These are phyloP conservation scores for Boletus bicolor DNA, from an alignment of 768 basidiomycete genomes.

Conservation along the genomic window DNA sequence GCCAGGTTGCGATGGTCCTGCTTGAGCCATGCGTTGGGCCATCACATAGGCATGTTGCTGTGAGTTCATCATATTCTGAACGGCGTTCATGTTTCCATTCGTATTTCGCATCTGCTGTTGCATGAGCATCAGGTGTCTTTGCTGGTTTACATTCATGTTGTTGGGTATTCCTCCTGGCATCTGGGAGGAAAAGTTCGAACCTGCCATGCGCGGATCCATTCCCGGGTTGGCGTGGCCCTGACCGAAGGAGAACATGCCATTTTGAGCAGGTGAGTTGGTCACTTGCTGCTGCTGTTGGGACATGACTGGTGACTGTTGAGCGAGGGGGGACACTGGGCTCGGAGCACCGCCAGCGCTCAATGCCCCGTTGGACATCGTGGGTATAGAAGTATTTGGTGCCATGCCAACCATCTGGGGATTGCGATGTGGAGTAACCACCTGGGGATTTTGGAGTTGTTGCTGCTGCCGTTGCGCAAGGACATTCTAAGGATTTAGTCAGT, in stretches of 20 bases:
- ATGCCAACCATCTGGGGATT: constrained; percentile 31
- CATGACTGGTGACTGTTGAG: constrained; percentile 29
- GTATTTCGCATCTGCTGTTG: constrained; percentile 33
- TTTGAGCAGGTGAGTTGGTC: constrained; percentile 27
- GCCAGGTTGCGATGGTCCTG: constrained; percentile 35
- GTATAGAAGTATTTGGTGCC: constrained; percentile 27
- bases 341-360: constrained; percentile 23
- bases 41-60: constrained; percentile 34
- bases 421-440: constrained; percentile 23
- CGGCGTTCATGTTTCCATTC: constrained; percentile 25
- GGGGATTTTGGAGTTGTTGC: constrained; percentile 30
- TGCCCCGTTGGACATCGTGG: constrained; percentile 24
- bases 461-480: constrained; percentile 29
- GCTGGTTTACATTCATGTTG: constrained; percentile 36
- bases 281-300: constrained; percentile 26
- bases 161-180: constrained; percentile 28
- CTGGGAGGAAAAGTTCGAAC: constrained; percentile 28
- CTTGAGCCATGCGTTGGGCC: constrained; percentile 46
- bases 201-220: constrained; percentile 33
- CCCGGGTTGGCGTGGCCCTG: constrained; percentile 23
- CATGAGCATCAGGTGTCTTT: constrained; percentile 45
- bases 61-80: constrained; percentile 32
- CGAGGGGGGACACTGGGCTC: constrained; percentile 30
- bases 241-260: constrained; percentile 31
- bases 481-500: constrained; percentile 13